Conservation (phyloP, 148 eudicot genomes). For the Heliamphora exappendiculata region DNA sequence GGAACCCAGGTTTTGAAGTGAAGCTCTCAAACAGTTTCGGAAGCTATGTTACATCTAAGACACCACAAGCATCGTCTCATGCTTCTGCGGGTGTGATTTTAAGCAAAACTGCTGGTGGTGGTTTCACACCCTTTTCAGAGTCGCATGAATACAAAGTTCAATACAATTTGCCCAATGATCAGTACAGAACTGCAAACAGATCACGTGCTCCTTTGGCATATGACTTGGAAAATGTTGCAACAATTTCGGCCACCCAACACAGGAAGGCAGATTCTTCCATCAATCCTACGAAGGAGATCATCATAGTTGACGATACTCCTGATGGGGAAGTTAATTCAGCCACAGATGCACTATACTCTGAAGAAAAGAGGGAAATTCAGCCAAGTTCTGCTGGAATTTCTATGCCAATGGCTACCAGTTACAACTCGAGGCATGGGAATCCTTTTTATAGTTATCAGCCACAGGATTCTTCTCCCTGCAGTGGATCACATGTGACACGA, state of each 20-base stretch:
- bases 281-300: slow-evolving; percentile 24
- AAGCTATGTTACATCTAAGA: background rate
- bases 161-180: slow-evolving; percentile 4
- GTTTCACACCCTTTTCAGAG: slow-evolving; percentile 8
- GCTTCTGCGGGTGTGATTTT: slow-evolving; percentile 10
- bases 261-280: slow-evolving; percentile 5
- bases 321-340: slow-evolving; percentile 14
- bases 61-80: slow-evolving; percentile 8
- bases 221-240: slow-evolving; percentile 9
- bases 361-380: slow-evolving; percentile 6
- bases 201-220: slow-evolving; percentile 7
- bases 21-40: slow-evolving; percentile 4
- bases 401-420: background rate
- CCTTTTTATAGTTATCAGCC: slow-evolving; percentile 15
- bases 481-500: slow-evolving; percentile 15
- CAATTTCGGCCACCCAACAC: background rate
- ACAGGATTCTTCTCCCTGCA: slow-evolving; percentile 6
- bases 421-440: slow-evolving; percentile 20
- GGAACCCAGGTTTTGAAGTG: background rate
- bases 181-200: background rate
- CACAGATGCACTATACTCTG: background rate
- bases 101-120: slow-evolving; percentile 14
- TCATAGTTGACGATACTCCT: slow-evolving; percentile 29
- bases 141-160: slow-evolving; percentile 10
- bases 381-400: slow-evolving; percentile 11